Conservation (phyloP, 2,329 filamentous ascomycete species). For the Neoascochyta sp. region DNA sequence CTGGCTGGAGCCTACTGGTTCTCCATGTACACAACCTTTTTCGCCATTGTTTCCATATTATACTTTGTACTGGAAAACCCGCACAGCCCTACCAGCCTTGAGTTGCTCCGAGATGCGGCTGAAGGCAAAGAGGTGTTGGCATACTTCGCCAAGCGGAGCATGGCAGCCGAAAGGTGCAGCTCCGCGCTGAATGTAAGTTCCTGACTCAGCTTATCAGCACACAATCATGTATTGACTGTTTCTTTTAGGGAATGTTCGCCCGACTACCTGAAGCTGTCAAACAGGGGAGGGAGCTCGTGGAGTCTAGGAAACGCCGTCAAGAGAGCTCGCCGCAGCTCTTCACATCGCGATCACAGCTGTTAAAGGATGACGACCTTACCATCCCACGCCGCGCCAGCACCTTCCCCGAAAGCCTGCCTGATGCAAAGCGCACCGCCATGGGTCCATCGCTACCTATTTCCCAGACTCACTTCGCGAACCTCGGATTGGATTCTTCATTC, state of each 20-base stretch:
- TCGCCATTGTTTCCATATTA: constrained; percentile 72
- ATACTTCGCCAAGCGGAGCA: constrained; percentile 73
- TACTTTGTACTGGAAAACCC: constrained; percentile 81
- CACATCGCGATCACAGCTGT: constrained; percentile 21
- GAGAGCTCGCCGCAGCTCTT: constrained; percentile 34
- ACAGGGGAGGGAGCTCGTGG: constrained; percentile 24
- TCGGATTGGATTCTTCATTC: constrained; percentile 27
- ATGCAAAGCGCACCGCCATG: constrained; percentile 24
- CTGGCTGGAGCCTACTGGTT: constrained; percentile 86
- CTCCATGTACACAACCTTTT: constrained; percentile 79
- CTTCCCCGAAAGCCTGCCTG: constrained; percentile 34
- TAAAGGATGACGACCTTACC: constrained; percentile 20
- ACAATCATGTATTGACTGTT: constrained; percentile 7
- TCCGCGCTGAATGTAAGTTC: constrained; percentile 66
- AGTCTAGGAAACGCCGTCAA: constrained; percentile 39
- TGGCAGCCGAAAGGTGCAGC: constrained; percentile 85
- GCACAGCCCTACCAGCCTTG: constrained; percentile 67
- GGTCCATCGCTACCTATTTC: constrained; percentile 26
- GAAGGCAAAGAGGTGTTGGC: constrained; percentile 80
- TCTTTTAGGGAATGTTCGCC: constrained; percentile 69
- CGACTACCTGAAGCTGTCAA: constrained; percentile 72
- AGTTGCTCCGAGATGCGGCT: constrained; percentile 79
- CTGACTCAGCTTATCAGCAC: background rate
- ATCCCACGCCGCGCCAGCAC: constrained; percentile 33
- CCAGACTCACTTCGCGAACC: constrained; percentile 25